These are phyloP conservation scores for Incumbomyces delicatus DNA, from an alignment of 2,329 filamentous ascomycete species.

Conservation along the genomic window DNA sequence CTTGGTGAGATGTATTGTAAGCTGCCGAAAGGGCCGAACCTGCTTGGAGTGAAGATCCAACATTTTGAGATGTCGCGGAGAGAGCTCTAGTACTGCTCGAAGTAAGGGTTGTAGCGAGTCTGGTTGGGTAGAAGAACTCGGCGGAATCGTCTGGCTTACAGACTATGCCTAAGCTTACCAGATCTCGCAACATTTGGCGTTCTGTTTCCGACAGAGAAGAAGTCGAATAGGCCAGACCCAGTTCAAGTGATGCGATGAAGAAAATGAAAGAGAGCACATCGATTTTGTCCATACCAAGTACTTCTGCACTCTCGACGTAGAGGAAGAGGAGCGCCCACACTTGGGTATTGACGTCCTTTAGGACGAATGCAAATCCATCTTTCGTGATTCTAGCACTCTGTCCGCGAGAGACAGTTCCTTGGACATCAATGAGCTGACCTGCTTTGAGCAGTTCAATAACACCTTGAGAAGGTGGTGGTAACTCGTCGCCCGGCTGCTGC, in stretches of 20 bases:
- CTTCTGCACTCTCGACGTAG: slow-evolving; percentile 77
- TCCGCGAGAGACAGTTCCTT: slow-evolving; percentile 25
- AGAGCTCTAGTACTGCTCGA: slow-evolving; percentile 61
- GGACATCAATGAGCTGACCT: slow-evolving; percentile 65
- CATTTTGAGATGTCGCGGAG: slow-evolving; percentile 58
- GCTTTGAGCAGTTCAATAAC: slow-evolving; percentile 77
- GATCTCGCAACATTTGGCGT: slow-evolving; percentile 76
- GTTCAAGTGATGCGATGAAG: slow-evolving; percentile 82
- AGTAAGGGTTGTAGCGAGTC: slow-evolving; percentile 87
- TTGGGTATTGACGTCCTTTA: slow-evolving; percentile 92
- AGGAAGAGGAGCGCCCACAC: slow-evolving; percentile 92
- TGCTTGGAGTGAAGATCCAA: slow-evolving; percentile 52
- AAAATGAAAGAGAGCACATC: slow-evolving; percentile 96
- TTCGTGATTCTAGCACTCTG: slow-evolving; percentile 68
- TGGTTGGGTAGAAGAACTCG: slow-evolving; percentile 70
- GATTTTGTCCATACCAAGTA: slow-evolving; percentile 69
- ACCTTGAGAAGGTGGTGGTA: slow-evolving; percentile 52
- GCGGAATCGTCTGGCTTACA: slow-evolving; percentile 41
- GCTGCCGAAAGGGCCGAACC: slow-evolving; percentile 10
- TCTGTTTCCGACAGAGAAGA: slow-evolving; percentile 72
- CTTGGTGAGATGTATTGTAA: slow-evolving; percentile 19
- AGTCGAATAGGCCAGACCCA: slow-evolving; percentile 84
- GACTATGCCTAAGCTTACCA: slow-evolving; percentile 86
- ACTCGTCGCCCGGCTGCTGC: slow-evolving; percentile 6
- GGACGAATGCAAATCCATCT: slow-evolving; percentile 83